A percentile compares a stretch with the other conserved stretches of the same genome.
Evolutionary conservation across 2,329 filamentous ascomycete species (phyloP).

Genomic region (Cladosporium velox): DNA sequence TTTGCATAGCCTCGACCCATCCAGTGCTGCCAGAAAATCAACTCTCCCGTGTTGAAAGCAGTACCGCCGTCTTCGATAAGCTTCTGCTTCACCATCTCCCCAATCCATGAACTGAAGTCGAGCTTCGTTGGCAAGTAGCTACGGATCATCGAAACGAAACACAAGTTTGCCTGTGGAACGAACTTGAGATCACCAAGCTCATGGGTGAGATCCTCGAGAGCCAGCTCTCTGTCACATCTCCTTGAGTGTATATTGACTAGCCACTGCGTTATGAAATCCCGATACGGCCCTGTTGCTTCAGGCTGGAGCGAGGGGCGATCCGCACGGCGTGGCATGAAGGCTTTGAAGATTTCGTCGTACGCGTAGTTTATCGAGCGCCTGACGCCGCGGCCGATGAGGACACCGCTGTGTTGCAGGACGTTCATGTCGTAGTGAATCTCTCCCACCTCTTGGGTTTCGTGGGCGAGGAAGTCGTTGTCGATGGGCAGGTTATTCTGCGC

Average conservation of each 20-base stretch:
- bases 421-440: background rate
- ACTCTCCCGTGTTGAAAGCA: too few relatives aligned
- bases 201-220: background rate
- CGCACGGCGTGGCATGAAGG: background rate
- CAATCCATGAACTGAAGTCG: background rate
- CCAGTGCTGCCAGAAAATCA: too few relatives aligned
- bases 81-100: background rate
- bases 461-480: background rate
- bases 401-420: background rate
- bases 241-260: background rate
- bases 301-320: background rate
- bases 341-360: conserved; percentile 1
- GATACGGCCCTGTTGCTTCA: background rate
- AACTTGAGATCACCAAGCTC: background rate
- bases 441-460: background rate
- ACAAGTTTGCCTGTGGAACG: background rate
- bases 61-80: background rate
- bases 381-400: background rate
- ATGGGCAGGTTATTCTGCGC: background rate
- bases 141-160: background rate
- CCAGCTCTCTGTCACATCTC: background rate
- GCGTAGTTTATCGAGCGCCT: background rate
- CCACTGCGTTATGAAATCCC: background rate
- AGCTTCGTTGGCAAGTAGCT: background rate
- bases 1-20: too few relatives aligned